Evolutionary conservation across 2,329 filamentous ascomycete genomes (phyloP).

Genomic region (Phaeosphaeriaceae sp.): DNA sequence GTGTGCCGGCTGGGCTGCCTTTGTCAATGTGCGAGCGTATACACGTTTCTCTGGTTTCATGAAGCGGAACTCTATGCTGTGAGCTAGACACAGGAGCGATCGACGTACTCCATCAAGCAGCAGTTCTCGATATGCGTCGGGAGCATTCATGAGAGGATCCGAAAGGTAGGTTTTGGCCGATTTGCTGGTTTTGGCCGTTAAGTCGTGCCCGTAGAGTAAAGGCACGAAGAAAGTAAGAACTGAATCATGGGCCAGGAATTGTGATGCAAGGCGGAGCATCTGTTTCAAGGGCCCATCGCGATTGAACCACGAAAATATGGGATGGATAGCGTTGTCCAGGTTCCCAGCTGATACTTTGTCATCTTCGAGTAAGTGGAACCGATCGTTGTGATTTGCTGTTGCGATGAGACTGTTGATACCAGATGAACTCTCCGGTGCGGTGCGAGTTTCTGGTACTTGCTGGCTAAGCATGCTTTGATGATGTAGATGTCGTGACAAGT

Average conservation of each 20-base stretch:
- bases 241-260: slow-evolving; percentile 38
- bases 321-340: slow-evolving; percentile 39
- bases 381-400: slow-evolving; percentile 36
- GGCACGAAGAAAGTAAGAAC: slow-evolving; percentile 42
- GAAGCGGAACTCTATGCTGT: slow-evolving; percentile 32
- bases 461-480: slow-evolving; percentile 10
- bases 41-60: slow-evolving; percentile 16
- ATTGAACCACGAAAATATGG: slow-evolving; percentile 35
- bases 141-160: slow-evolving; percentile 23
- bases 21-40: slow-evolving; percentile 31
- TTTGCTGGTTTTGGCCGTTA: slow-evolving; percentile 9
- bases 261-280: slow-evolving; percentile 41
- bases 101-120: slow-evolving; percentile 27
- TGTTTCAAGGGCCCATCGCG: slow-evolving; percentile 23
- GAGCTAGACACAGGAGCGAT: slow-evolving; percentile 36
- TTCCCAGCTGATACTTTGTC: slow-evolving; percentile 26
- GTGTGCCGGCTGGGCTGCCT: slow-evolving; percentile 11
- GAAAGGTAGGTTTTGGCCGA: slow-evolving; percentile 28
- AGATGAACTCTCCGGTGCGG: slow-evolving; percentile 3
- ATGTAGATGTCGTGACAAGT: not conserved
- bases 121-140: slow-evolving; percentile 13
- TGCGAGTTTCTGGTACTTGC: slow-evolving; percentile 8
- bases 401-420: slow-evolving; percentile 27
- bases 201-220: slow-evolving; percentile 32
- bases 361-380: slow-evolving; percentile 41